phyloP scores from a whole-genome alignment of 2,329 filamentous ascomycete species.

The Paecilomyces sp. region DNA sequence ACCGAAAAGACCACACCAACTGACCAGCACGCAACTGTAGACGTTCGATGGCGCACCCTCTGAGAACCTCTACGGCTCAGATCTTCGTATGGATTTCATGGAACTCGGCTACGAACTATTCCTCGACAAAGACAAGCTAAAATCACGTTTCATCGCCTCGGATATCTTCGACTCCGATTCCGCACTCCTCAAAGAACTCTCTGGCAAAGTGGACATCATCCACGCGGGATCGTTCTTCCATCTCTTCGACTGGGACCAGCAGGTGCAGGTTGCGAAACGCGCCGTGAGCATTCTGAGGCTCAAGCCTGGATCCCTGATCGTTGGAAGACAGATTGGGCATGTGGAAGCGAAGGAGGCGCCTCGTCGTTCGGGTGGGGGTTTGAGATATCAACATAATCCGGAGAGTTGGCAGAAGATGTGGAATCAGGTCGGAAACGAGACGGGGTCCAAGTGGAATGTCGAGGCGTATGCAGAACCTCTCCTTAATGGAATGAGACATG shows the following conservation, averaged over 20 bases:
- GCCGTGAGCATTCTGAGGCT: slow-evolving; percentile 24
- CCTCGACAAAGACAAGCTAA: slow-evolving; percentile 46
- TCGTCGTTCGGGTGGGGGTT: background rate
- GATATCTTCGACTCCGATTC: slow-evolving; percentile 31
- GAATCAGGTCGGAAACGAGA: slow-evolving; percentile 46
- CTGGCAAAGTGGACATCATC: slow-evolving; percentile 30
- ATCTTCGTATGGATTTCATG: slow-evolving; percentile 46
- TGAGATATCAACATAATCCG: slow-evolving; percentile 43
- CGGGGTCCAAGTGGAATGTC: slow-evolving; percentile 45
- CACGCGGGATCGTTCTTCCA: slow-evolving; percentile 37
- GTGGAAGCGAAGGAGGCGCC: slow-evolving; percentile 6
- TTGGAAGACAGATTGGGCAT: slow-evolving; percentile 16
- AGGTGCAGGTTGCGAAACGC: slow-evolving; percentile 23
- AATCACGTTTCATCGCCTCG: slow-evolving; percentile 44
- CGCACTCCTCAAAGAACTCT: slow-evolving; percentile 15
- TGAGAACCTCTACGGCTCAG: slow-evolving; percentile 44
- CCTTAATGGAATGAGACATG: background rate
- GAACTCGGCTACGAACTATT: slow-evolving; percentile 59
- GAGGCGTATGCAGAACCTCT: background rate
- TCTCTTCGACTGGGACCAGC: slow-evolving; percentile 28
- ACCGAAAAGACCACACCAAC: background rate
- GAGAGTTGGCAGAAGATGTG: slow-evolving; percentile 48
- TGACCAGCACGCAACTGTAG: slow-evolving; percentile 12
- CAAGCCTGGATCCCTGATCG: slow-evolving; percentile 13
- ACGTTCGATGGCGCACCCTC: slow-evolving; percentile 44